Base-by-base conservation (phyloP, 2,329 filamentous ascomycete species). In the Colletotrichum musicola region DNA sequence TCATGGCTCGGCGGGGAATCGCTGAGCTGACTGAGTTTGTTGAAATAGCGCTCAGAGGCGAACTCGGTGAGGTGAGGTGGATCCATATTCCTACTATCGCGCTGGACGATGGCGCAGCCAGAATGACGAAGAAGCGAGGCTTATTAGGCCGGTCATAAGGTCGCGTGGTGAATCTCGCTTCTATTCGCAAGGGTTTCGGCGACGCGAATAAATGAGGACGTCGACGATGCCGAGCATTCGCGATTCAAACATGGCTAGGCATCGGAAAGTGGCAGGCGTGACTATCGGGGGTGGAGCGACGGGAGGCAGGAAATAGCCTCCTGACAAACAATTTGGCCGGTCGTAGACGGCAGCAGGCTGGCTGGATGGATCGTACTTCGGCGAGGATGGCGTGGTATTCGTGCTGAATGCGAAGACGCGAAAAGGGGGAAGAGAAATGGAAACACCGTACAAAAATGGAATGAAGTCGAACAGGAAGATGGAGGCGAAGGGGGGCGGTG, bases 41-140 rank as follows among this genome's bases (percentile, higher is more conserved):
- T 84, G 72, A 90, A 88, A 75, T 89, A 91, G 71, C 86, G 86
- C 77, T 87, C 83, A 51, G 89, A 91, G 70, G 88, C 89, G 79
- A 91, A 91, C 77, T 91, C 89, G 69, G 89, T 90, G 70, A 89
- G 83, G 72, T 90, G 88, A 73, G 85, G 83, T 74, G 86, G 87
- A 72, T 90, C 89, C 88, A 90, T 89, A 75, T 78, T 78, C 77
- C 74, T 71, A 71, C 67, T 64, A 54, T 51, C 27, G 54, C 40
- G 20, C 56, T 66, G 66, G 47, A 59, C 70, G 54, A 73, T 73
- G 58, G 50, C 62, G 59, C 70, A 72, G 72, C 72, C 73, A 73
- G 46, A 49, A 67, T 61, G 47, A 65, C 68, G 60, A 51, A 68
- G 72, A 72, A 20, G 49, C 40, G 30, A 60, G 18, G 42, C 62